A percentile compares a stretch with the other conserved stretches of the same genome.
These are phyloP conservation scores for Fusarium burgessii DNA, from an alignment of 2,329 filamentous ascomycete species.

Conservation along the genomic window DNA sequence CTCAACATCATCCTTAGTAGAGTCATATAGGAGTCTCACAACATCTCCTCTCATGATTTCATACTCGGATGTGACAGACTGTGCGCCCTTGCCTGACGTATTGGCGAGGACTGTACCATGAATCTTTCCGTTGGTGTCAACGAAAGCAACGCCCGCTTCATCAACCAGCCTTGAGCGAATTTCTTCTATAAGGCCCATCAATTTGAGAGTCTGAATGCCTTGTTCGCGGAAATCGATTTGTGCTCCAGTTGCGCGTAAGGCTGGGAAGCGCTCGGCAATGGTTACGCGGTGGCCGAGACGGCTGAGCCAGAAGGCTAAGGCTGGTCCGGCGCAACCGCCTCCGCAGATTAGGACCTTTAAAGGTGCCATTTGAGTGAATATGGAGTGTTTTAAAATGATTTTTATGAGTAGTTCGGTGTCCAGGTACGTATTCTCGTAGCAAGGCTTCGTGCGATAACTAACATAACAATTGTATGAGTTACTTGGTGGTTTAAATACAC, in stretches of 20 bases:
- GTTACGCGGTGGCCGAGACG: constrained; percentile 50
- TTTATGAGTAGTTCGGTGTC: no score
- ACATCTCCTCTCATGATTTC: constrained; percentile 69
- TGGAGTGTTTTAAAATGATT: no score
- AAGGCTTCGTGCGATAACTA: no score
- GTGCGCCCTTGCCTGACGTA: constrained; percentile 35
- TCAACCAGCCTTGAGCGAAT: constrained; percentile 19
- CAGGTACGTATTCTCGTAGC: no score
- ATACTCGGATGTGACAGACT: constrained; percentile 60
- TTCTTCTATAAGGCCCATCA: constrained; percentile 12
- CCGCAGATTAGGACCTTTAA: constrained; percentile 47
- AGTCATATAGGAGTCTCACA: constrained; percentile 55
- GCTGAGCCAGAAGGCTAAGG: constrained; percentile 49
- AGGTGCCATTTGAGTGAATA: background rate
- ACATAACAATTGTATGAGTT: no score
- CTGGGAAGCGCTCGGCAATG: constrained; percentile 54
- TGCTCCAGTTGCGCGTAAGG: constrained; percentile 21
- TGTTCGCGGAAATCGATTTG: constrained; percentile 35
- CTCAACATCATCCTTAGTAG: constrained; percentile 4
- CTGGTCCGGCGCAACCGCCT: constrained; percentile 51
- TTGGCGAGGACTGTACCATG: constrained; percentile 24
- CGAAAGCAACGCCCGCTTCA: constrained; percentile 17
- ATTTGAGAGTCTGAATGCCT: constrained; percentile 21
- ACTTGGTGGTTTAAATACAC: background rate
- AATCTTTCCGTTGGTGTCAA: constrained; percentile 15